Base-by-base conservation (phyloP, 2,329 filamentous ascomycete genomes). In the Alternaria dauci region DNA sequence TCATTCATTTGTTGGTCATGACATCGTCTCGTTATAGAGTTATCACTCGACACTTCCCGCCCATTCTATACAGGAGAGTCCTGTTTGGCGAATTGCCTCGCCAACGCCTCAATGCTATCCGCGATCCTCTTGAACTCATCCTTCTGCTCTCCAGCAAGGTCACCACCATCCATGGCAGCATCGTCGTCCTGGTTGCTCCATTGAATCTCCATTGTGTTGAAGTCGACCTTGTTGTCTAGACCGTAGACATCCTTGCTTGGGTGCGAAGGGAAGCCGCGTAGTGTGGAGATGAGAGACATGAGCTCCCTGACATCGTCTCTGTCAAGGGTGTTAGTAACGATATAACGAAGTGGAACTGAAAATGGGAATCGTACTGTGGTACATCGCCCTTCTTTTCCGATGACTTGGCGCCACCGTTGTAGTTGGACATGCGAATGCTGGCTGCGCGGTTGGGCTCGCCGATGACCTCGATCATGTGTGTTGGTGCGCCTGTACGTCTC, bases 291-390 rank as follows among this genome's bases (percentile, higher is more conserved):
- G n/a, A 81, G 75, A 43, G 63, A 62, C 55, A 80, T 65, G 53
- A 81, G 76, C 66, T 81, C 79, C 23, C 76, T 66, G 20, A 81
- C 79, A 51, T 81, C 79, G 55, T 81, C 79, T 42, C 77, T 79
- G 58, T 2, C 8, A 23, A 18, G 12, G 14, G 16, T 25, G 18
- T 52, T 32, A 54, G 41, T 38, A 32, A 38, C 23, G 14, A 14
- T 1, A 25, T 3, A 12, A 26, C 38, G 5, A 12, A 11, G 14
- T 30, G 2, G 12, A 23, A 7, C 5, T 18, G n/a, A 16, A 5
- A 12, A n/a, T 12, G 14, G 14, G 5, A 28, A 20, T 36, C 65
- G 54, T 68, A 73, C 70, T 62, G 59, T 5, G 78, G 72, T 16
- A 81, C 74, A 39, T 77, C 71, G 20, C 80, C 79, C 51, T 69